phyloP scores from a whole-genome alignment of 2,329 filamentous ascomycete species.

The Waltergamsia citrina region DNA sequence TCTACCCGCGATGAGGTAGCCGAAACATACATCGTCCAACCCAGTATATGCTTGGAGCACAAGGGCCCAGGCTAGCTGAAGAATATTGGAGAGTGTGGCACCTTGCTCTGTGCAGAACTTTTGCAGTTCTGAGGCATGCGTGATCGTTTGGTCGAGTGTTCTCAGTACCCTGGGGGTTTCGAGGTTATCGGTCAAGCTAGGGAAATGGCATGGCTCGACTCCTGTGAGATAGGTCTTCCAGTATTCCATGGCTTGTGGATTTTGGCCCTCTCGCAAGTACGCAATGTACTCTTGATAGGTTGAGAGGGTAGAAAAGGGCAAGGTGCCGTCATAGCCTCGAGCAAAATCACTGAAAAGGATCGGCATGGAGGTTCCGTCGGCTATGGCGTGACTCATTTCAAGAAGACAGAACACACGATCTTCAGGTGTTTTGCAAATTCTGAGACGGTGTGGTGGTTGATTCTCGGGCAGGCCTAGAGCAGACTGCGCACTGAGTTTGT shows the following conservation, averaged over 20 bases:
- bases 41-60: constrained; percentile 26
- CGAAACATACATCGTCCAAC: constrained; percentile 38
- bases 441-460: constrained; percentile 3
- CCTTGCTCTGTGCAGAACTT: constrained; percentile 3
- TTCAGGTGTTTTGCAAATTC: not conserved
- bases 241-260: constrained; percentile 8
- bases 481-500: constrained; percentile 9
- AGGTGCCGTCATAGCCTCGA: constrained; percentile 1
- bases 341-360: not conserved
- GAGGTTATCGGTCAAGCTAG: not conserved
- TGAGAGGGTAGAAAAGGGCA: not conserved
- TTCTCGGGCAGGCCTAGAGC: constrained; percentile 6
- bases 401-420: not conserved
- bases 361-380: constrained; percentile 2
- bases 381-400: constrained; percentile 5
- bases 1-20: constrained; percentile 41
- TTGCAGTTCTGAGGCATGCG: not conserved
- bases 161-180: not conserved
- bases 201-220: constrained; percentile 11
- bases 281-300: constrained; percentile 9
- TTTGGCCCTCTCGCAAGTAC: constrained; percentile 5
- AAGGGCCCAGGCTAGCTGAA: constrained; percentile 13
- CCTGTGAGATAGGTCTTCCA: constrained; percentile 11
- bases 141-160: not conserved
- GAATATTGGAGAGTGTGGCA: constrained; percentile 6